Conservation (phyloP, 2,329 filamentous ascomycete genomes). For the Aschersonia sp. region DNA sequence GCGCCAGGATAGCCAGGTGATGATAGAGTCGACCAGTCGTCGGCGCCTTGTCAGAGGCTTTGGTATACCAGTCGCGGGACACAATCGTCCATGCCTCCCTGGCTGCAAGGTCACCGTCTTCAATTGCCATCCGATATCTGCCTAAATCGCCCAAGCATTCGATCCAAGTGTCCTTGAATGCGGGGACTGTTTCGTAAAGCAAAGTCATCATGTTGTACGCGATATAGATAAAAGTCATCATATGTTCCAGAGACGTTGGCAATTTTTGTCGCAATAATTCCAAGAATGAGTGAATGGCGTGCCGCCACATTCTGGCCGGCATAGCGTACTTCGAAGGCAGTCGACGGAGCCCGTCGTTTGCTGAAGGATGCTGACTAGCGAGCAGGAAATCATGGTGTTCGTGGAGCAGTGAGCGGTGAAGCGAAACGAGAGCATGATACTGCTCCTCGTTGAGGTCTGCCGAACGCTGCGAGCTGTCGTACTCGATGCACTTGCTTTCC, state of each 20-base stretch:
- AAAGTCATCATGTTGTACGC: slow-evolving; percentile 85
- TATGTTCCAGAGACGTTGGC: slow-evolving; percentile 68
- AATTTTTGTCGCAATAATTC: slow-evolving; percentile 62
- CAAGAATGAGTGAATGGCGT: slow-evolving; percentile 76
- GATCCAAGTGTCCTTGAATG: slow-evolving; percentile 81
- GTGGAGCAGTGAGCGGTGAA: slow-evolving; percentile 68
- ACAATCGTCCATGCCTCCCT: slow-evolving; percentile 72
- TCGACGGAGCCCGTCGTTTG: slow-evolving; percentile 48
- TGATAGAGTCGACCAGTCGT: slow-evolving; percentile 71
- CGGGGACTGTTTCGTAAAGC: slow-evolving; percentile 69
- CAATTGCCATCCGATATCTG: slow-evolving; percentile 78
- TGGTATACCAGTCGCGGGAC: slow-evolving; percentile 70
- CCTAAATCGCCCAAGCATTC: slow-evolving; percentile 82
- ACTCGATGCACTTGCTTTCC: slow-evolving; percentile 74
- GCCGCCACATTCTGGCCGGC: slow-evolving; percentile 88
- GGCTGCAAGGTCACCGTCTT: slow-evolving; percentile 63
- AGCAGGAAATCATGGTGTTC: slow-evolving; percentile 81
- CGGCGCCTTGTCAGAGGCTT: slow-evolving; percentile 63
- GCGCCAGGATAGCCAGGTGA: slow-evolving; percentile 66
- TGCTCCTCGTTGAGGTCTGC: slow-evolving; percentile 47
- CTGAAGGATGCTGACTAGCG: slow-evolving; percentile 73
- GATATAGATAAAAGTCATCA: slow-evolving; percentile 80
- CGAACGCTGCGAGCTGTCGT: slow-evolving; percentile 45
- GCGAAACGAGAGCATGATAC: slow-evolving; percentile 69
- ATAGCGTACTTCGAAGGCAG: slow-evolving; percentile 75